These are phyloP conservation scores for Cenococcum geophilum DNA, from an alignment of 495 filamentous ascomycete species.

Conservation along the genomic window DNA sequence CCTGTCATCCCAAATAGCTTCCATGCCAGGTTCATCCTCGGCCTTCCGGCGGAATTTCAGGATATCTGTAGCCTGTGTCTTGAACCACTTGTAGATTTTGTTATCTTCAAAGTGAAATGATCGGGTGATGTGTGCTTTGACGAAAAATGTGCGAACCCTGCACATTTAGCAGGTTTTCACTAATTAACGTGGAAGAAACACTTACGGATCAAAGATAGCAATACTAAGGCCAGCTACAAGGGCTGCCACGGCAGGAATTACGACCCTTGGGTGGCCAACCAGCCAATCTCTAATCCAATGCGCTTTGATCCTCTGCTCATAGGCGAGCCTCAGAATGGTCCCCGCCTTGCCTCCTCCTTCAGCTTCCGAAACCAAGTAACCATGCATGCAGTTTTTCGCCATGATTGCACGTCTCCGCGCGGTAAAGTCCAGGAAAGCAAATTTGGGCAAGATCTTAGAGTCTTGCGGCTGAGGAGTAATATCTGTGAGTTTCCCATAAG, in stretches of 20 bases:
- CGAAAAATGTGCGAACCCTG: conserved; percentile 70
- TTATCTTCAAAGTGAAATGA: conserved; percentile 67
- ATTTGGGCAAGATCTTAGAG: conserved; percentile 75
- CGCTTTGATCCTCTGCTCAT: conserved; percentile 66
- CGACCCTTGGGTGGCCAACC: conserved; percentile 77
- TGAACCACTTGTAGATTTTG: conserved; percentile 69
- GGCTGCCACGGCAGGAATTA: conserved; percentile 75
- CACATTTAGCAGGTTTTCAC: conserved; percentile 38
- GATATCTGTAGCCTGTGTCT: conserved; percentile 67
- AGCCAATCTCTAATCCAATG: conserved; percentile 86
- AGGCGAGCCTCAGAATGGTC: conserved; percentile 71
- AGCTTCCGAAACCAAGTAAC: conserved; percentile 55
- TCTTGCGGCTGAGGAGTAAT: conserved; percentile 73
- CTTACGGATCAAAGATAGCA: conserved; percentile 77
- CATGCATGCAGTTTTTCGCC: conserved; percentile 91
- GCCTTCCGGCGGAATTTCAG: conserved; percentile 52
- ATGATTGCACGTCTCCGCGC: conserved; percentile 66
- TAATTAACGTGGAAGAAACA: neutral
- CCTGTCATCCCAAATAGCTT: conserved; percentile 82
- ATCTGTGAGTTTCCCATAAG: conserved; percentile 80
- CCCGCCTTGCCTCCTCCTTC: conserved; percentile 65
- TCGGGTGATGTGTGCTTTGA: conserved; percentile 78
- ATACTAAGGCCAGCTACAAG: conserved; percentile 77
- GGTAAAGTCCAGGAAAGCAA: conserved; percentile 69
- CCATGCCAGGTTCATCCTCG: conserved; percentile 61